These are phyloP conservation scores for Aechmea fasciata DNA, from an alignment of 176 grass and related monocot genomes.

Conservation along the genomic window DNA sequence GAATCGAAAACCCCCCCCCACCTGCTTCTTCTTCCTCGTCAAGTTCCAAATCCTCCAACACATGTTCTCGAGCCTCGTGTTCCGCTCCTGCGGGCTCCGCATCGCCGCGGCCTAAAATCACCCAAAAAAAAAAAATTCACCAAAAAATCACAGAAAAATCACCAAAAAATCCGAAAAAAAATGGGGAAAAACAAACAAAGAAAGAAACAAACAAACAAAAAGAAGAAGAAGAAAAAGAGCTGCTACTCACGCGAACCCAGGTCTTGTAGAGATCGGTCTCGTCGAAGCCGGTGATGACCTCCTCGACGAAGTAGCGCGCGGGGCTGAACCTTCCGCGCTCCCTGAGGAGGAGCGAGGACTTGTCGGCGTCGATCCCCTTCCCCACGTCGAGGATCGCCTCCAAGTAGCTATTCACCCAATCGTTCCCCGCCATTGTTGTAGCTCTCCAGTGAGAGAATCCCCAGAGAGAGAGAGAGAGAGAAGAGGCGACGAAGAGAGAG, in stretches of 20 bases:
- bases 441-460: no score
- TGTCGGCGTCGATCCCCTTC: conserved; percentile 16
- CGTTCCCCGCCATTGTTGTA: conserved; percentile 35
- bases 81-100: conserved; percentile 76
- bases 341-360: conserved; percentile 38
- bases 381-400: conserved; percentile 53
- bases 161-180: neutral
- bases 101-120: neutral
- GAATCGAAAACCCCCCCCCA: conserved; percentile 20
- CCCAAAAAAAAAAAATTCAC: no score
- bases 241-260: conserved; percentile 36
- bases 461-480: no score
- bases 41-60: conserved; percentile 99
- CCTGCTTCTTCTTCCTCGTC: conserved; percentile 97
- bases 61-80: conserved; percentile 98
- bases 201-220: no score
- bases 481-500: no score
- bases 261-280: conserved; percentile 61
- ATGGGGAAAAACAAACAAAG: no score
- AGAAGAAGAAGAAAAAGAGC: neutral
- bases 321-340: conserved; percentile 47
- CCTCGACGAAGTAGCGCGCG: conserved; percentile 47
- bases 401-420: conserved; percentile 54
- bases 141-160: conserved; percentile 3
- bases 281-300: conserved; percentile 50